Base-by-base conservation (phyloP, 768 basidiomycete genomes). In the Lactarius quietus region DNA sequence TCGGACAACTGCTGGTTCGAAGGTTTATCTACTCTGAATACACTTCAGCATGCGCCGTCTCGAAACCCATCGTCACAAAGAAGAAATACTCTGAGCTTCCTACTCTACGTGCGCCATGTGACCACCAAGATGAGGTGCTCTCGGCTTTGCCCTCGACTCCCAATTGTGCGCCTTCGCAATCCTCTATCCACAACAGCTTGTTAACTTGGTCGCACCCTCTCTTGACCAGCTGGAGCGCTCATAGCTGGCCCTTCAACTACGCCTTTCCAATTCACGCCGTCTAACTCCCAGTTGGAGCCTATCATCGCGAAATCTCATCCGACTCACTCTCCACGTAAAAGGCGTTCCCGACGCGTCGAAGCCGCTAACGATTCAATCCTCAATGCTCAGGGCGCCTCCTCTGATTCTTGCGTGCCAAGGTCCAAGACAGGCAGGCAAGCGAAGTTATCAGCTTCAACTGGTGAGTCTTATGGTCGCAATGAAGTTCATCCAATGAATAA, bases 81-180 rank as follows among this genome's bases (percentile, higher is more conserved):
- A 91, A 87, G 72, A 82, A 78, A 48, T 82, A 80, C 59, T 72
- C 78, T 20, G 87, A 90, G 31, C 79, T 92, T 6, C 90, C 90
- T 15, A 76, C 77, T 28, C 70, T 72, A 38, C 81, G 75, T 69
- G 58, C 79, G 28, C 72, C 76, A 53, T 76, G 78, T 29, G 80
- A 84, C 72, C 84, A 83, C 48, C 72, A 73, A 23, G 68, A 71
- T 51, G 81, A 81, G 43, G 62, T 72, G 58, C 78, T 85, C 18
- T 86, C 23, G 70, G 35, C 12, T 48, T n/a, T 52, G 10, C 33
- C 61, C 17, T 29, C 15, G 6, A 7, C 8, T 4, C 33, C 28
- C 41, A 48, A 61, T 35, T 48, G 65, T 66, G 51, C 61, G 65
- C 39, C 41, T 59, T 41, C 1, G 51, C 7, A 14, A 43, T 43